Evolutionary conservation across 768 basidiomycete species (phyloP).

Genomic region (Leccinum aurantiacum): DNA sequence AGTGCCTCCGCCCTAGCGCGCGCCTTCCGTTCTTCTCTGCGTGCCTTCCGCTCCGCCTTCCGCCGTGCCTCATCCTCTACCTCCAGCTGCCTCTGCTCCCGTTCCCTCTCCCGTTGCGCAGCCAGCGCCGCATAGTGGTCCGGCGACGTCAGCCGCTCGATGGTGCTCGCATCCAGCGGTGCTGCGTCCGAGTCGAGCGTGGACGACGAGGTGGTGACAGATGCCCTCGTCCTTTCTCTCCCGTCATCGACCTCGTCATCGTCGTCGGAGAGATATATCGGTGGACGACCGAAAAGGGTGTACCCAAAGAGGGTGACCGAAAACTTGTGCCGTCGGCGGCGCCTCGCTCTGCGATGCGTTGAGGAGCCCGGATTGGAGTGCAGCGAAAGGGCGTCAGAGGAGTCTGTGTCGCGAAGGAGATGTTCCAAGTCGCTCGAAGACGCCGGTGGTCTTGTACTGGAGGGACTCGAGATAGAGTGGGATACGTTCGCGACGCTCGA

Average conservation of each 20-base stretch:
- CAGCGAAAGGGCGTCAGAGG: conserved; percentile 57
- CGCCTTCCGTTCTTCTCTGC: conserved; percentile 46
- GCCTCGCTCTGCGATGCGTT: conserved; percentile 32
- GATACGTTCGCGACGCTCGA: conserved; percentile 4
- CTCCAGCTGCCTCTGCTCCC: conserved; percentile 21
- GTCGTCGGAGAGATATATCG: conserved; percentile 60
- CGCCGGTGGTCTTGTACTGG: conserved; percentile 13
- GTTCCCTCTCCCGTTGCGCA: conserved; percentile 32
- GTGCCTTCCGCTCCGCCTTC: conserved; percentile 50
- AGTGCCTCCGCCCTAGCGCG: conserved; percentile 35
- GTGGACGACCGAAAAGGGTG: conserved; percentile 62
- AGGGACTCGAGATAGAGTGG: conserved; percentile 28
- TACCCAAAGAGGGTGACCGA: conserved; percentile 64
- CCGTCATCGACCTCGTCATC: conserved; percentile 33
- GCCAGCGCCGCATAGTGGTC: conserved; percentile 32
- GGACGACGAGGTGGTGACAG: conserved; percentile 32
- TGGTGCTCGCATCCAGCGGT: conserved; percentile 56
- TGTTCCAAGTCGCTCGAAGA: conserved; percentile 46
- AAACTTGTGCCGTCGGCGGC: conserved; percentile 31
- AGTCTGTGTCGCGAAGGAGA: conserved; percentile 49
- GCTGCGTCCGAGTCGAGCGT: conserved; percentile 74
- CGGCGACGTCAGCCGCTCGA: conserved; percentile 50
- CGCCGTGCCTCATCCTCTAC: conserved; percentile 42
- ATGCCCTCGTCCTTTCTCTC: conserved; percentile 27
- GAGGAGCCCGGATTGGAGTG: conserved; percentile 58